A percentile compares a stretch with the other conserved stretches of the same genome.
phyloP scores from a whole-genome alignment of 176 grass and related monocot genomes.

The Avena eriantha region DNA sequence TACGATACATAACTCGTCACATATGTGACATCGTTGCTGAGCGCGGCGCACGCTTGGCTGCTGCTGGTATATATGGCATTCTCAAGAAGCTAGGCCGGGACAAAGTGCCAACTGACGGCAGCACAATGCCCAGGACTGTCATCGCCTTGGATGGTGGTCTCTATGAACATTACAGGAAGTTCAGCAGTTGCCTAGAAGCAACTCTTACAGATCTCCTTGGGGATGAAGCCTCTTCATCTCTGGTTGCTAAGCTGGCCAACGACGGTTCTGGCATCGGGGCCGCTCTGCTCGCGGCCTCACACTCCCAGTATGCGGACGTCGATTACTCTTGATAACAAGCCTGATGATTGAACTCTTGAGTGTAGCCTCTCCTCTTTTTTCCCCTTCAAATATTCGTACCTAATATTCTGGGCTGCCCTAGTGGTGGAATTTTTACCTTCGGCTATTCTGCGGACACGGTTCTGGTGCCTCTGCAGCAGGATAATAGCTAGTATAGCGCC shows the following conservation, averaged over 20 bases:
- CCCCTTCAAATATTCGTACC: constrained; percentile 14
- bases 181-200: constrained; percentile 67
- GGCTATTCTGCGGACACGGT: constrained; percentile 49
- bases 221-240: constrained; percentile 57
- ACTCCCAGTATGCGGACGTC: constrained; percentile 69
- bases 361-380: constrained; percentile 40
- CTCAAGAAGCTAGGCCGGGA: constrained; percentile 81
- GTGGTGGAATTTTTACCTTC: constrained; percentile 39
- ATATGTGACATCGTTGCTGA: constrained; percentile 88
- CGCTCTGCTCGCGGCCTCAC: constrained; percentile 75
- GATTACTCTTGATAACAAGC: constrained; percentile 46
- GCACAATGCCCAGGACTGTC: constrained; percentile 54
- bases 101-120: constrained; percentile 37
- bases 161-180: constrained; percentile 90
- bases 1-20: constrained; percentile 75
- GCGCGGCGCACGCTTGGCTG: constrained; percentile 76
- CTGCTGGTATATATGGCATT: constrained; percentile 81
- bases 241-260: constrained; percentile 80
- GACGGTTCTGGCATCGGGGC: constrained; percentile 89
- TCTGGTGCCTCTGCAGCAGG: constrained; percentile 46
- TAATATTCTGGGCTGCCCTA: constrained; percentile 36
- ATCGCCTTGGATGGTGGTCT: constrained; percentile 89
- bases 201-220: constrained; percentile 80
- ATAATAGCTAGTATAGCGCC: constrained; percentile 62
- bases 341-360: not conserved